These are phyloP conservation scores for Vanderwaltozyma verrucispora DNA, from an alignment of 805 yeast genomes.

Conservation along the genomic window DNA sequence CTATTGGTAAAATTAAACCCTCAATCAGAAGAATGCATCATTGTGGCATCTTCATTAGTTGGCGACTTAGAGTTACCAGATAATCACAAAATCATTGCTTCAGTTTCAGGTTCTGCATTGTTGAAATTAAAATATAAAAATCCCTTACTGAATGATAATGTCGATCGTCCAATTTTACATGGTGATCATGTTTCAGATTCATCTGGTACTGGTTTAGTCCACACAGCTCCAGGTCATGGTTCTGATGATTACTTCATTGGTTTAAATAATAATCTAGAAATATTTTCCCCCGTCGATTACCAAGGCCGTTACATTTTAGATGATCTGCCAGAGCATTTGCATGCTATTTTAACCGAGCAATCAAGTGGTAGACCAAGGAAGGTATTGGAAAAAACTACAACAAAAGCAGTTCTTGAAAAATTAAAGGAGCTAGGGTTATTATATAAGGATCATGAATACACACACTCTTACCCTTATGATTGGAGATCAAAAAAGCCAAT, in stretches of 20 bases:
- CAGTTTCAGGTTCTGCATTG: conserved; percentile 36
- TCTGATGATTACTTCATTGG: conserved; percentile 81
- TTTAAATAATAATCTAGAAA: conserved; percentile 40
- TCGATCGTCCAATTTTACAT: conserved; percentile 45
- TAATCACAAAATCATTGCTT: conserved; percentile 12
- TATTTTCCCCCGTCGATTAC: conserved; percentile 71
- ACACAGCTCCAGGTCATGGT: conserved; percentile 98
- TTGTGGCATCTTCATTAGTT: conserved; percentile 47
- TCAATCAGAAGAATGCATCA: conserved; percentile 28
- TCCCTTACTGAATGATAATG: conserved; percentile 35
- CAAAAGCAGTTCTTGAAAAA: conserved; percentile 33
- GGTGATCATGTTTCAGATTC: conserved; percentile 73
- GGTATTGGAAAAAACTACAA: conserved; percentile 51
- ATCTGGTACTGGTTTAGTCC: conserved; percentile 94
- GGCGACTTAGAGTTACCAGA: conserved; percentile 26
- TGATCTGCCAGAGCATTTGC: conserved; percentile 26
- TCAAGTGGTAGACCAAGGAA: conserved; percentile 33
- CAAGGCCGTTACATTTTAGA: conserved; percentile 54
- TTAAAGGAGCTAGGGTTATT: conserved; percentile 36
- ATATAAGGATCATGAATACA: conserved; percentile 39
- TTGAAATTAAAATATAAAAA: conserved; percentile 40
- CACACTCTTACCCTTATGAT: conserved; percentile 90
- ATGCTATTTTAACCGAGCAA: conserved; percentile 9
- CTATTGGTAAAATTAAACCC: conserved; percentile 33
- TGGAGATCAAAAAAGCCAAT: conserved; percentile 96